Evolutionary conservation across 768 basidiomycete genomes (phyloP).

Genomic region (Zangia roseola): DNA sequence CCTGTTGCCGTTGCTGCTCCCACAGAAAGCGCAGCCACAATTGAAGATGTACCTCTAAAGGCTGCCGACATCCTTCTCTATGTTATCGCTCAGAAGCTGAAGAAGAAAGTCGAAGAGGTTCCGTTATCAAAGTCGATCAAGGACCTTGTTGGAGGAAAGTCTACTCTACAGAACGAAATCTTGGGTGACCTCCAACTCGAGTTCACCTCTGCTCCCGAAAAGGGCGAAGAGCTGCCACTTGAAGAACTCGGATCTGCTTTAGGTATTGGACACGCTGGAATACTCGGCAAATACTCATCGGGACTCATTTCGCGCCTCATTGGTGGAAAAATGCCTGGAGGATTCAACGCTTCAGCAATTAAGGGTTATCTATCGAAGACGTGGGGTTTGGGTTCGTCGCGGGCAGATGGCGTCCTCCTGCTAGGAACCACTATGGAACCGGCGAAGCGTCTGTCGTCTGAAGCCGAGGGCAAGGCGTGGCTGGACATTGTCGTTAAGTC

Average conservation of each 20-base stretch:
- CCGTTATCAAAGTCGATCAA: conserved; percentile 94
- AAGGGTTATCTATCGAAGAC: conserved; percentile 86
- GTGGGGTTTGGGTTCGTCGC: conserved; percentile 92
- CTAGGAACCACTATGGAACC: conserved; percentile 93
- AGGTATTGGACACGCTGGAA: conserved; percentile 75
- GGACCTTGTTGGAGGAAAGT: conserved; percentile 97
- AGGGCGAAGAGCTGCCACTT: conserved; percentile 94
- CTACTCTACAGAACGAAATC: conserved; percentile 98
- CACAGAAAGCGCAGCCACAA: conserved; percentile 62
- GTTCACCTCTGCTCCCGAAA: conserved; percentile 93
- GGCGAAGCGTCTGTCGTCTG: conserved; percentile 86
- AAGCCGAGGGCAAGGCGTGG: conserved; percentile 92
- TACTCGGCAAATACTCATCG: conserved; percentile 90
- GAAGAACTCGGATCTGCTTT: conserved; percentile 93
- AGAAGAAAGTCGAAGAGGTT: conserved; percentile 90
- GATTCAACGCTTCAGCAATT: conserved; percentile 92
- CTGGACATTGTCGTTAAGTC: conserved; percentile 78
- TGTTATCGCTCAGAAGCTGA: conserved; percentile 96
- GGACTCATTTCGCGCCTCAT: conserved; percentile 89
- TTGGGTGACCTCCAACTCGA: conserved; percentile 95
- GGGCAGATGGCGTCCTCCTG: conserved; percentile 87
- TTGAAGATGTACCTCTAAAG: conserved; percentile 91
- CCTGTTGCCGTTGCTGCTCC: conserved; percentile 46
- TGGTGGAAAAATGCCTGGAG: conserved; percentile 97
- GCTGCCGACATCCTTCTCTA: conserved; percentile 83